phyloP scores from a whole-genome alignment of 345 rosid species.

The Crucihimalaya himalaica region DNA sequence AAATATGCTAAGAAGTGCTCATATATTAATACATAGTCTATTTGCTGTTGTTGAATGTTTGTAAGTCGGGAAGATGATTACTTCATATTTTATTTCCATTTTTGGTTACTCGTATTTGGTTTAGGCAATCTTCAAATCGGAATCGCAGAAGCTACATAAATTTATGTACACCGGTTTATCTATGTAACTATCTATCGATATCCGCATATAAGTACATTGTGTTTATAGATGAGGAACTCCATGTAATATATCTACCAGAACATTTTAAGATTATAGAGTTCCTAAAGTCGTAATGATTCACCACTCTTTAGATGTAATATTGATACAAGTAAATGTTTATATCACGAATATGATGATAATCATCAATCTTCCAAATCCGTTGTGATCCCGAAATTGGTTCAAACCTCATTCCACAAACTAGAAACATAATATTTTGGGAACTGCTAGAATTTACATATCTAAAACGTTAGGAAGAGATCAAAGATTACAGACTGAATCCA shows the following conservation, averaged over 20 bases:
- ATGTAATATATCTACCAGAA: slow-evolving; percentile 1
- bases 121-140: slow-evolving; percentile 58
- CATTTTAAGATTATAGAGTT: not conserved
- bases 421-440: not conserved
- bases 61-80: slow-evolving; percentile 39
- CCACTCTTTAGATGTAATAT: not conserved
- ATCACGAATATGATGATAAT: not conserved
- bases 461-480: slow-evolving; percentile 12
- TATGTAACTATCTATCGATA: not conserved
- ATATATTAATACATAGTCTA: not conserved
- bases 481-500: slow-evolving; percentile 7
- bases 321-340: not conserved
- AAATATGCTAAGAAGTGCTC: not conserved
- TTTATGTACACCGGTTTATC: not conserved
- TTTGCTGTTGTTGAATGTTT: slow-evolving; percentile 4
- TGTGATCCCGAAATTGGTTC: not conserved
- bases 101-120: slow-evolving; percentile 48
- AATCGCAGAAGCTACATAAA: slow-evolving; percentile 64
- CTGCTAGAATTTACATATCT: not conserved
- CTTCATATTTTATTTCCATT: not conserved
- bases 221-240: not conserved
- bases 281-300: not conserved
- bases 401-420: not conserved
- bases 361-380: not conserved
- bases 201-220: not conserved